phyloP scores from a whole-genome alignment of 2,329 filamentous ascomycete species.

The Venturia oleaginea region DNA sequence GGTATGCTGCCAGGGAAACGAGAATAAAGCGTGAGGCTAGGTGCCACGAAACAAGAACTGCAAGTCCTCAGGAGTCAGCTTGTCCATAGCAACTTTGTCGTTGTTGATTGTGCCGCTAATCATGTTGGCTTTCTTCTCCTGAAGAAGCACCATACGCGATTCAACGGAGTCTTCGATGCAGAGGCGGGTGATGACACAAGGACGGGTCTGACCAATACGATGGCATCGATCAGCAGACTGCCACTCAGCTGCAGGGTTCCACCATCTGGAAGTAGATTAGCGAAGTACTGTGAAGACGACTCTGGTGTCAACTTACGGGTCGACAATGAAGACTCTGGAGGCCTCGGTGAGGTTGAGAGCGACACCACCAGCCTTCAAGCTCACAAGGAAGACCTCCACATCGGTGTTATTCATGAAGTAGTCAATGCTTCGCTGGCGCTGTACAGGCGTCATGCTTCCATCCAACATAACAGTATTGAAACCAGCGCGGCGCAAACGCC shows the following conservation, averaged over 20 bases:
- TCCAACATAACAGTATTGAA: constrained; percentile 98
- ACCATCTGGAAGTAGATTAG: constrained; percentile 58
- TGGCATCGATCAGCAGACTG: constrained; percentile 81
- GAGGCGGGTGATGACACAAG: constrained; percentile 86
- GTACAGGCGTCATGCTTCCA: constrained; percentile 89
- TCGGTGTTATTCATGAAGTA: constrained; percentile 94
- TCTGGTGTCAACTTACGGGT: constrained; percentile 58
- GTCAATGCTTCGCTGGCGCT: constrained; percentile 87
- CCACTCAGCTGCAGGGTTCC: constrained; percentile 99
- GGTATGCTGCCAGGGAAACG: background rate
- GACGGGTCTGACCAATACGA: constrained; percentile 88
- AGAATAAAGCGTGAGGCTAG: constrained; percentile 23
- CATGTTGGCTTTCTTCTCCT: constrained; percentile 98
- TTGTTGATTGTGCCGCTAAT: constrained; percentile 95
- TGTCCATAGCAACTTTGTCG: constrained; percentile 84
- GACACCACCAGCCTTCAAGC: constrained; percentile 90
- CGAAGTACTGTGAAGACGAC: constrained; percentile 12
- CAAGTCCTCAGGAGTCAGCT: constrained; percentile 82
- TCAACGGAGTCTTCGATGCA: constrained; percentile 97
- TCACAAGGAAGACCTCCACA: constrained; percentile 93
- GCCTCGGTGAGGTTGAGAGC: constrained; percentile 93
- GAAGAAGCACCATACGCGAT: constrained; percentile 85
- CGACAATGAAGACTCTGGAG: constrained; percentile 88
- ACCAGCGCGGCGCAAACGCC: constrained; percentile 89
- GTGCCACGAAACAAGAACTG: constrained; percentile 88